Evolutionary conservation across 2,329 filamentous ascomycete genomes (phyloP), one percentile per base, ranked within the genome.

Genomic region (Didymella glomerata): DNA sequence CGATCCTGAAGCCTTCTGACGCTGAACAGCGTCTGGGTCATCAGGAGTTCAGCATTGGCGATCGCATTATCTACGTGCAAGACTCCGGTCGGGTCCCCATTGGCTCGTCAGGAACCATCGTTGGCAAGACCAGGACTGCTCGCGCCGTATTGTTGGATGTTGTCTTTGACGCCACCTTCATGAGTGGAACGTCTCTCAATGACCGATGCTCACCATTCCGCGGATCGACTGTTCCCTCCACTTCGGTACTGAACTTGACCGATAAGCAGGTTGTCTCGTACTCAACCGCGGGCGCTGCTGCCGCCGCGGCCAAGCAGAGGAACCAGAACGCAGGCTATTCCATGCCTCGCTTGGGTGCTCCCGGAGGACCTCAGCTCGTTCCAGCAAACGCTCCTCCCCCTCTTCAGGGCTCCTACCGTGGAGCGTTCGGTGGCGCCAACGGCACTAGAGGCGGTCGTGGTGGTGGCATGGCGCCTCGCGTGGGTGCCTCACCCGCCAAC

Each of bases 41-140:
- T 74, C 96, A 99, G 76, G 84, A 78, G 20, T 99, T 97, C 78
- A 78, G 79, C 54, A 85, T 99, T 30, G 95, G 95, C 53, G 93
- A 99, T 77, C 90, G 96, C 22, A 87, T 99, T 24, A 91, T 96
- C 40, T 99, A 97, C 76, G 92, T 93, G 9, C 90, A 93, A 69
- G 91, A 94, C 67, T 92, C 93, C 54, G 95, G 95, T 66, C 94
- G 97, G 73, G 94, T 99, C 1, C 95, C 95, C 1, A 96, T 99
- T 69, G 93, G 91, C 34, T 91, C 91, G 52, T 88, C 90, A 53
- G 95, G 96, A 69, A 98, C 95, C 1, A 92, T 99, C n/a, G 90
- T 96, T 56, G 95, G 95, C 34, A 90, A 97, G 73, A 97, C 93
- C 61, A 90, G 92, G 55, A 97, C 93, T 28, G 85, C 93, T 20